Percentiles rank a stretch among this genome's conserved stretches.
phyloP scores from a whole-genome alignment of 2,329 filamentous ascomycete genomes.

The Tricladium varicosporioides region DNA sequence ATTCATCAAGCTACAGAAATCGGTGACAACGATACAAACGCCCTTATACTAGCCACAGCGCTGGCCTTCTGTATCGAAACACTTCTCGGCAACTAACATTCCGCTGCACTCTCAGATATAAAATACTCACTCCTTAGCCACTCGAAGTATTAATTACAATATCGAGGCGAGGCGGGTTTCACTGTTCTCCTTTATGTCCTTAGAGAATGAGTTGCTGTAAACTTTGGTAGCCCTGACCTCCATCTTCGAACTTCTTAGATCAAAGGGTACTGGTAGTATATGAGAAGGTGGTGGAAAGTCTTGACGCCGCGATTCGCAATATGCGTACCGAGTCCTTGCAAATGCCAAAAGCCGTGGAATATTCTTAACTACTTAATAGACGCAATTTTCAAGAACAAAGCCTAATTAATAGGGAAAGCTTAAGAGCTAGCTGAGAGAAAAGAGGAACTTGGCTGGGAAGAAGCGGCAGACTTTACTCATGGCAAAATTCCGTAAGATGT shows the following conservation, averaged over 20 bases:
- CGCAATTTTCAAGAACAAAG: background rate
- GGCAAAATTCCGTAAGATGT: background rate
- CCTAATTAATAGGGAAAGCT: background rate
- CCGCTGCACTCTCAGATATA: background rate
- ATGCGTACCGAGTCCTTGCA: background rate
- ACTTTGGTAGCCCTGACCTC: background rate
- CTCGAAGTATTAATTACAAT: background rate
- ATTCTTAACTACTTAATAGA: background rate
- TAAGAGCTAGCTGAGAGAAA: background rate
- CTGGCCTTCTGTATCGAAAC: background rate
- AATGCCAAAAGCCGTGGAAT: background rate
- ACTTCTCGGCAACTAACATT: background rate
- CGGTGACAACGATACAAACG: background rate
- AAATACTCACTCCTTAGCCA: background rate
- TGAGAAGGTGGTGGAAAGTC: background rate
- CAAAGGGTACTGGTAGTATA: background rate
- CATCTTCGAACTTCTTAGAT: background rate
- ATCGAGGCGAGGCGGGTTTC: background rate
- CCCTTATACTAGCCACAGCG: background rate
- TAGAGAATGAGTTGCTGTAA: background rate
- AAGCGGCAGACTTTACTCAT: background rate
- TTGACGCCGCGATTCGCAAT: background rate
- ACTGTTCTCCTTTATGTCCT: background rate
- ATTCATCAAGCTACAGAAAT: background rate
- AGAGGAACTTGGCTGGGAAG: background rate